These are phyloP conservation scores for Mycena capillaripes DNA, from an alignment of 768 basidiomycete genomes.

Conservation along the genomic window DNA sequence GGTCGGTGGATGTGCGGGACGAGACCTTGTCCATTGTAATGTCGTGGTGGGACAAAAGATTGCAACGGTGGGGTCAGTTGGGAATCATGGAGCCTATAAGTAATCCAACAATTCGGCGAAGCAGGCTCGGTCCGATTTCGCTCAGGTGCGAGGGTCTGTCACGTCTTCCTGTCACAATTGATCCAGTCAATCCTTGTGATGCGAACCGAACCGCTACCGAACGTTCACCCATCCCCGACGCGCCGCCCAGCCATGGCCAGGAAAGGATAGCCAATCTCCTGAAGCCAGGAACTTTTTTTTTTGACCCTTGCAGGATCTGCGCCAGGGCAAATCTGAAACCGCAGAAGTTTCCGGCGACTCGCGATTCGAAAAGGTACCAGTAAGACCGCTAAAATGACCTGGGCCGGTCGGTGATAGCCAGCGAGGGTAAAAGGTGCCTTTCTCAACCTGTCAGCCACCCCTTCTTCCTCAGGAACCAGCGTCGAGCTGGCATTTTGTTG, in stretches of 20 bases:
- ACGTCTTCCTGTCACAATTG: conserved; percentile 2
- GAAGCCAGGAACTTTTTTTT: no score
- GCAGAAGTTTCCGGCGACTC: no score
- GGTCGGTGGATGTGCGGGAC: conserved; percentile 43
- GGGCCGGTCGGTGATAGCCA: not conserved
- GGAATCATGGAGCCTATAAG: not conserved
- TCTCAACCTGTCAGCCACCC: not conserved
- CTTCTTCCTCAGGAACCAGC: conserved; percentile 11
- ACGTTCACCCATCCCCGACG: no score
- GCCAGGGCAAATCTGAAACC: not conserved
- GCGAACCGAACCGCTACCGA: no score
- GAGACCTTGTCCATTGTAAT: conserved; percentile 41
- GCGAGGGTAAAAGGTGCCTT: not conserved
- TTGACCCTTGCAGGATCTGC: no score
- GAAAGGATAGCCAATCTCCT: no score
- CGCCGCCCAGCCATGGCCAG: no score
- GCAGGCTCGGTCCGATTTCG: conserved; percentile 7
- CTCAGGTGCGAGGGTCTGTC: not conserved
- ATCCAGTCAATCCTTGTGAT: conserved; percentile 2
- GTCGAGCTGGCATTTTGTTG: conserved; percentile 16
- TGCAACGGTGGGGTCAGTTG: conserved; percentile 16
- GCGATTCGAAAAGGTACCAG: conserved; percentile 3
- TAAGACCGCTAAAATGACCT: no score
- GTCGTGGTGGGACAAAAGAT: conserved; percentile 6
- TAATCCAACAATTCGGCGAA: conserved; percentile 22